A percentile compares a stretch with the other conserved stretches of the same genome.
phyloP scores from a whole-genome alignment of 139 green algal species.

The Nannochloris sp. region DNA sequence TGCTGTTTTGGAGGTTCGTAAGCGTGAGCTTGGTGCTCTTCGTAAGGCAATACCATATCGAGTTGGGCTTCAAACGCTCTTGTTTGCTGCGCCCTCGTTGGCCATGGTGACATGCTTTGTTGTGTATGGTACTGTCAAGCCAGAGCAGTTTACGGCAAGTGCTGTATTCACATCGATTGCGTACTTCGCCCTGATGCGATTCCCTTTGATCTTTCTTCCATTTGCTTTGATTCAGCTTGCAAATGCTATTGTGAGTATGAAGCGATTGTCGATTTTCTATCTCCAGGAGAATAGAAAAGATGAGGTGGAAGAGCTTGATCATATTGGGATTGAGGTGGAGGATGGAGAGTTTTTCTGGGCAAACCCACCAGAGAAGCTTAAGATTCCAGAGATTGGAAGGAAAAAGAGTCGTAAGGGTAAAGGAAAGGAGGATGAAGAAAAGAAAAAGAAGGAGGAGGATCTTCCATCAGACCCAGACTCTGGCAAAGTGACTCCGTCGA shows the following conservation, averaged over 20 bases:
- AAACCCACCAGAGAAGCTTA: slow-evolving; percentile 10
- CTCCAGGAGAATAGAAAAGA: slow-evolving; percentile 40
- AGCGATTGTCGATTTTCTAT: slow-evolving; percentile 40
- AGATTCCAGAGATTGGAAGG: slow-evolving; percentile 7
- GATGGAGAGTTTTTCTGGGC: slow-evolving; percentile 37
- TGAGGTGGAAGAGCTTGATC: slow-evolving; percentile 20
- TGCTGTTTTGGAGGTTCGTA: slow-evolving; percentile 34
- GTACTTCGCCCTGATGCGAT: slow-evolving; percentile 87
- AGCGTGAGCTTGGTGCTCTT: slow-evolving; percentile 52
- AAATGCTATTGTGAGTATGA: slow-evolving; percentile 46
- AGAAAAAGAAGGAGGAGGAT: background rate
- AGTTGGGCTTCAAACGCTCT: slow-evolving; percentile 59
- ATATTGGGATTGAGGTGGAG: slow-evolving; percentile 21
- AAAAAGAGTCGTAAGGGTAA: slow-evolving; percentile 16
- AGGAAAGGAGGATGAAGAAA: background rate
- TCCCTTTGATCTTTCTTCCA: slow-evolving; percentile 86
- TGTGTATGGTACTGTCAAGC: slow-evolving; percentile 40
- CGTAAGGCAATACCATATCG: slow-evolving; percentile 38
- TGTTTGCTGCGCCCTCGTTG: slow-evolving; percentile 66
- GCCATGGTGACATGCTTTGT: slow-evolving; percentile 77
- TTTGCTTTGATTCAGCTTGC: slow-evolving; percentile 52
- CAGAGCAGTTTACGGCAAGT: slow-evolving; percentile 42
- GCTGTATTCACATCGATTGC: slow-evolving; percentile 79
- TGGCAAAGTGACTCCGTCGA: background rate
- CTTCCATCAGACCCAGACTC: background rate